These are phyloP conservation scores for Ganoderma sinense DNA, from an alignment of 1,284 basidiomycete species.

Conservation along the genomic window DNA sequence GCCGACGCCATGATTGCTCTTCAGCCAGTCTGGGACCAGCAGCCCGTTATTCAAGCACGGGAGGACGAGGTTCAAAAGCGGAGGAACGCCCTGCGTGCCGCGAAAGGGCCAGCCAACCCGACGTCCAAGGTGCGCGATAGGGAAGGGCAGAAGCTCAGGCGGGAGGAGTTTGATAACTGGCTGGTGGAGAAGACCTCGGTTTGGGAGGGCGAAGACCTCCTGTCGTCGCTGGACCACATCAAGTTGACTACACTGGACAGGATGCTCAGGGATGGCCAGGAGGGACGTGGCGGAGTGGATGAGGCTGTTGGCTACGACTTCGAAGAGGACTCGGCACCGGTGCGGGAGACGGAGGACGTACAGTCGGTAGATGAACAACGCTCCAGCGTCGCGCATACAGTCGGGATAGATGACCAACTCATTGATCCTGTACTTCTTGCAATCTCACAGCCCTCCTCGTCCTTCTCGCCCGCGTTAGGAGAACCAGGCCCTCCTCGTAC, in stretches of 20 bases:
- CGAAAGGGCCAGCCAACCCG: conserved; percentile 27
- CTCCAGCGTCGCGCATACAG: background rate
- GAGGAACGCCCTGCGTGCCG: conserved; percentile 28
- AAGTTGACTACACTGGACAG: conserved; percentile 55
- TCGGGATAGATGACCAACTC: conserved; percentile 29
- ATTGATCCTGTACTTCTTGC: conserved; percentile 40
- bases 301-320: background rate
- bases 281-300: conserved; percentile 13
- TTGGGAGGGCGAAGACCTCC: conserved; percentile 47
- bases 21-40: conserved; percentile 44
- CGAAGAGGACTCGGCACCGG: background rate
- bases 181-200: conserved; percentile 31
- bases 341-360: background rate
- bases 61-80: conserved; percentile 30
- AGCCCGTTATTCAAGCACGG: conserved; percentile 30
- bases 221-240: conserved; percentile 44
- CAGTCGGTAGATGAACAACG: background rate
- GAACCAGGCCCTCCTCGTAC: background rate
- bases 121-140: conserved; percentile 35
- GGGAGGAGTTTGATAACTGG: conserved; percentile 38
- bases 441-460: conserved; percentile 22
- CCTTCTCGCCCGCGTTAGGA: background rate
- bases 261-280: conserved; percentile 50
- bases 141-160: conserved; percentile 36
- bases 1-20: conserved; percentile 47